Percentiles rank a stretch among this genome's conserved stretches.
Conservation (phyloP, 768 basidiomycete genomes). For the Russula emetica region DNA sequence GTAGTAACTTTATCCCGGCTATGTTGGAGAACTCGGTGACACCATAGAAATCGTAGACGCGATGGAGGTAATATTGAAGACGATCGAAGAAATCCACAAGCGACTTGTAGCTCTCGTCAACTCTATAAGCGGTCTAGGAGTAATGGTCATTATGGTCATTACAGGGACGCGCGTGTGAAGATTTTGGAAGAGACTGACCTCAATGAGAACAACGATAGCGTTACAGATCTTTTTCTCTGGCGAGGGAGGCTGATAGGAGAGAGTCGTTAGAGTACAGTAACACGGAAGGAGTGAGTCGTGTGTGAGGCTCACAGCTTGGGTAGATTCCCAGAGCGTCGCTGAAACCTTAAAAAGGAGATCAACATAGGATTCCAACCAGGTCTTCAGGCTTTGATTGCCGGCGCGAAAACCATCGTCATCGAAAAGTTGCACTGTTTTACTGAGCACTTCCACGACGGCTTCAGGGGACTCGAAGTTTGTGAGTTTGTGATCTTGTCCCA, state of each 20-base stretch:
- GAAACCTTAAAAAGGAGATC: background rate
- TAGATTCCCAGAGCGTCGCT: background rate
- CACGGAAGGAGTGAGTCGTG: background rate
- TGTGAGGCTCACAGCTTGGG: background rate
- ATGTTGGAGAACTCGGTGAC: background rate
- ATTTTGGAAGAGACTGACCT: background rate
- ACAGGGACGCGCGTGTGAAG: background rate
- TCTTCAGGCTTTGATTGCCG: background rate
- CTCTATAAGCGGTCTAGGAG: background rate
- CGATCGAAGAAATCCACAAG: background rate
- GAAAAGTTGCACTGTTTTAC: background rate
- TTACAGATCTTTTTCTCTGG: background rate
- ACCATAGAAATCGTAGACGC: background rate
- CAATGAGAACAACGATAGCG: background rate
- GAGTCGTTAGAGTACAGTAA: background rate
- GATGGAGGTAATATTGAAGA: slow-evolving; percentile 1
- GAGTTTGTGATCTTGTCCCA: background rate
- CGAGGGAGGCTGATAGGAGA: background rate
- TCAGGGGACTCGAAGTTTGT: background rate
- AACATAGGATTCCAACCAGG: background rate
- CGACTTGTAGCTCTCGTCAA: background rate
- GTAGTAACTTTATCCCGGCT: background rate
- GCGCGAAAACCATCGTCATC: background rate
- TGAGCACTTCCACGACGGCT: background rate
- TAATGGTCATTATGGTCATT: background rate